Percentiles rank a stretch among this genome's conserved stretches.
These are phyloP conservation scores for Penicillium brevicompactum DNA, from an alignment of 2,329 filamentous ascomycete species.

Conservation along the genomic window DNA sequence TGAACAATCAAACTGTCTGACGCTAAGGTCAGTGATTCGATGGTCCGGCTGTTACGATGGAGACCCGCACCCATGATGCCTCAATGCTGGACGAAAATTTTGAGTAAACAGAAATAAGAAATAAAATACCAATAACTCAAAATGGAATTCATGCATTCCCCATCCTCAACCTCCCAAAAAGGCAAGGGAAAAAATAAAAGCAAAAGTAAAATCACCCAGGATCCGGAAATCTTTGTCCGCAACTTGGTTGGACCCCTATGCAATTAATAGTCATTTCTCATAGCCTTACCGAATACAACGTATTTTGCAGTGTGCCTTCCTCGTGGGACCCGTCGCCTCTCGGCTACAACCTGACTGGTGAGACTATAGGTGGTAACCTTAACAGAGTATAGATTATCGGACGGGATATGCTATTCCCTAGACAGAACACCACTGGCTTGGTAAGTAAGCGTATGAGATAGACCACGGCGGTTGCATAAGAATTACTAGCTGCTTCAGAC, in stretches of 20 bases:
- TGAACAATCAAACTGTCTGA: conserved; percentile 26
- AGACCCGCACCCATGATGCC: conserved; percentile 11
- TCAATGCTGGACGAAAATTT: conserved; percentile 9
- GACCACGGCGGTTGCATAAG: background rate
- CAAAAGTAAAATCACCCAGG: background rate
- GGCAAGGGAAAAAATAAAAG: background rate
- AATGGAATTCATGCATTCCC: conserved; percentile 2
- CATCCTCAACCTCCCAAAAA: conserved; percentile 1
- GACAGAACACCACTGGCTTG: background rate
- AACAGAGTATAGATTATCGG: conserved; percentile 6
- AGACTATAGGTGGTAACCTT: conserved; percentile 2
- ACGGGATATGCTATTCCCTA: conserved; percentile 1
- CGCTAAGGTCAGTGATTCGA: conserved; percentile 23
- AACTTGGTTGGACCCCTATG: conserved; percentile 30
- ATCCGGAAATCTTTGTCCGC: conserved; percentile 13
- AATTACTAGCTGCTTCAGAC: background rate
- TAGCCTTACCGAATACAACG: conserved; percentile 27
- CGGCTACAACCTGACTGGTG: conserved; percentile 1
- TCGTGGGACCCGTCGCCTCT: conserved; percentile 31
- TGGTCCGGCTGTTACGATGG: conserved; percentile 27
- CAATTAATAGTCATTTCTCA: conserved; percentile 21
- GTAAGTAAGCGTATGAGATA: background rate
- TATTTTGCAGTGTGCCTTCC: conserved; percentile 30
- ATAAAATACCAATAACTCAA: conserved; percentile 12
- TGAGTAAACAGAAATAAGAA: conserved; percentile 13